Evolutionary conservation across 108 stramenopile species (phyloP).

Genomic region (Skeletonema tropicum): DNA sequence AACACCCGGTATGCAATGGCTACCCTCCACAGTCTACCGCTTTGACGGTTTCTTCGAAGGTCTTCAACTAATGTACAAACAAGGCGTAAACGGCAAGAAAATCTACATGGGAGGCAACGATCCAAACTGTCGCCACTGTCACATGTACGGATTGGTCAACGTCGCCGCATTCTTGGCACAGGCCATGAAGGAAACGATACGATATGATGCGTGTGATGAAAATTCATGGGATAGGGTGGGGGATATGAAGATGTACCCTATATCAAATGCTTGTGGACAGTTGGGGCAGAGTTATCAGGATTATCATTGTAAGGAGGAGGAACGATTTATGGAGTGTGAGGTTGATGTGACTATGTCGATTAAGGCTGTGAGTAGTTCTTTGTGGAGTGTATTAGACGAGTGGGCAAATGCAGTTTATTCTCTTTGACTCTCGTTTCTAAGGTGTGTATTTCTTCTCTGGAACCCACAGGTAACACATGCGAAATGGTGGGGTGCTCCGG

Average conservation of each 20-base stretch:
- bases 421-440: not conserved
- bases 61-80: constrained; percentile 41
- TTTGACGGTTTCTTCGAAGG: constrained; percentile 49
- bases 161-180: constrained; percentile 55
- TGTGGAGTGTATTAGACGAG: not conserved
- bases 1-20: constrained; percentile 43
- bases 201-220: constrained; percentile 64
- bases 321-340: constrained; percentile 54
- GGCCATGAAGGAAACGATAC: constrained; percentile 61
- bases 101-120: constrained; percentile 37
- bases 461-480: constrained; percentile 40
- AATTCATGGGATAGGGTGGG: constrained; percentile 60
- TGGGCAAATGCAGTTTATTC: not conserved
- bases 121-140: constrained; percentile 35
- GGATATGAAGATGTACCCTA: constrained; percentile 37
- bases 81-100: constrained; percentile 49
- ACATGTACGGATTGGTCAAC: constrained; percentile 53
- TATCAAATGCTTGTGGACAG: constrained; percentile 52
- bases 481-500: constrained; percentile 55
- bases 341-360: constrained; percentile 54
- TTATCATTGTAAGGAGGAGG: constrained; percentile 53
- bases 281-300: constrained; percentile 46
- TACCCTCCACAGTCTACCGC: constrained; percentile 51
- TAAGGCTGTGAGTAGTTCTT: constrained; percentile 17
- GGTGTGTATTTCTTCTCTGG: not conserved